Conservation (phyloP, 352 stramenopile species). For the Globisporangium cylindrosporum region DNA sequence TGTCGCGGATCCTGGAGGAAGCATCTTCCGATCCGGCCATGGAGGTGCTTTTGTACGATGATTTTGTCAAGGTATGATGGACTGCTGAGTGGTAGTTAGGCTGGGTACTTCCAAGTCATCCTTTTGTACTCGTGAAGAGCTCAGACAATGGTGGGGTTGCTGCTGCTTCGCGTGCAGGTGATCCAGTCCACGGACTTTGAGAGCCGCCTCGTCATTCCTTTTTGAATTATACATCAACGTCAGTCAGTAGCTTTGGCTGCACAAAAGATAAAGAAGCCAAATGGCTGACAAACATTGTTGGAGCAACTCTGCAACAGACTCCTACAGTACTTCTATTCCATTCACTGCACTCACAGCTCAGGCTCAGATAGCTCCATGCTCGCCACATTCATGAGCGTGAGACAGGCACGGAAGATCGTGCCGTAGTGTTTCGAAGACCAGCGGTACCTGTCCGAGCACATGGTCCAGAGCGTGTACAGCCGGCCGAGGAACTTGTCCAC, state of each 20-base stretch:
- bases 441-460: not conserved
- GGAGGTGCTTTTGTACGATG: conserved; percentile 52
- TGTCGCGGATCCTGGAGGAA: conserved; percentile 50
- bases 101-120: not conserved
- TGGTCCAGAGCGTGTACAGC: not conserved
- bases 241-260: not conserved
- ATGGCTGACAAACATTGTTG: not conserved
- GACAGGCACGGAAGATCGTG: not conserved
- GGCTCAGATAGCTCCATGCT: not conserved
- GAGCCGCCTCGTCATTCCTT: conserved; percentile 48
- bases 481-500: not conserved
- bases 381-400: not conserved
- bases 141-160: not conserved
- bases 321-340: not conserved
- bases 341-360: not conserved
- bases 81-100: not conserved
- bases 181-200: conserved; percentile 64
- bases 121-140: not conserved
- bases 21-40: conserved; percentile 40
- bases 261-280: not conserved
- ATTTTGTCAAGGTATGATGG: conserved; percentile 51
- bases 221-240: conserved; percentile 25
- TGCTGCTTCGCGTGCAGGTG: conserved; percentile 26
- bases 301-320: not conserved
- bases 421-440: not conserved